A percentile compares a stretch with the other conserved stretches of the same genome.
phyloP scores from a whole-genome alignment of 148 eudicot species.

The Nyssa sinensis region DNA sequence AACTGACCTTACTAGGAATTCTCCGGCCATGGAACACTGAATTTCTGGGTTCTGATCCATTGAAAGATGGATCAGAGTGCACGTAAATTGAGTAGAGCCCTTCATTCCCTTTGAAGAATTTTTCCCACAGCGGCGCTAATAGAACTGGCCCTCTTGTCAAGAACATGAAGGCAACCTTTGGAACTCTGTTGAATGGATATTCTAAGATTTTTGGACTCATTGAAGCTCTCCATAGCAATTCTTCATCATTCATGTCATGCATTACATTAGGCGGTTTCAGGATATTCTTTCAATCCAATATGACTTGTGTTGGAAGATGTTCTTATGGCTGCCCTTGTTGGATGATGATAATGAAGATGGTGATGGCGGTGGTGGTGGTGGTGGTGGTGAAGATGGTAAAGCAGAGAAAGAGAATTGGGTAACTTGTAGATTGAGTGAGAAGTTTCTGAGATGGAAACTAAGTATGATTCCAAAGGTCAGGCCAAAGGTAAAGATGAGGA shows the following conservation, averaged over 20 bases:
- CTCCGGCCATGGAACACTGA: conserved; percentile 54
- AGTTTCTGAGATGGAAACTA: too few relatives aligned
- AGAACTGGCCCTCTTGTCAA: conserved; percentile 56
- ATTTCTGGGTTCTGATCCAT: conserved; percentile 23
- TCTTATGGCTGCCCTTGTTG: not conserved
- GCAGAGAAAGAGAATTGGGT: not conserved
- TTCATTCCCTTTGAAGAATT: conserved; percentile 56
- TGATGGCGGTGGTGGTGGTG: not conserved
- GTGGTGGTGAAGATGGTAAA: not conserved
- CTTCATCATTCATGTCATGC: not conserved
- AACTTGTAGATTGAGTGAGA: not conserved
- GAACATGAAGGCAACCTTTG: conserved; percentile 79
- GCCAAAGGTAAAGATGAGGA: conserved; percentile 2
- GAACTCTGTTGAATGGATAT: conserved; percentile 19
- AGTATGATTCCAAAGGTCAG: not conserved
- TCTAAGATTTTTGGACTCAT: conserved; percentile 13
- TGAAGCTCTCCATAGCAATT: not conserved
- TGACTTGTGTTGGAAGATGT: not conserved
- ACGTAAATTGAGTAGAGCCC: conserved; percentile 59
- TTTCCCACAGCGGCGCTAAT: conserved; percentile 70
- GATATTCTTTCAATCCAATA: conserved; percentile 3
- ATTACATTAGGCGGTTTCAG: conserved; percentile 2
- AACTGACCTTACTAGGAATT: not conserved
- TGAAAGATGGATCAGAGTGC: conserved; percentile 55
- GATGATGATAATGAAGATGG: not conserved